phyloP scores from a whole-genome alignment of 2,329 filamentous ascomycete species.

The Elsinoe batatas region DNA sequence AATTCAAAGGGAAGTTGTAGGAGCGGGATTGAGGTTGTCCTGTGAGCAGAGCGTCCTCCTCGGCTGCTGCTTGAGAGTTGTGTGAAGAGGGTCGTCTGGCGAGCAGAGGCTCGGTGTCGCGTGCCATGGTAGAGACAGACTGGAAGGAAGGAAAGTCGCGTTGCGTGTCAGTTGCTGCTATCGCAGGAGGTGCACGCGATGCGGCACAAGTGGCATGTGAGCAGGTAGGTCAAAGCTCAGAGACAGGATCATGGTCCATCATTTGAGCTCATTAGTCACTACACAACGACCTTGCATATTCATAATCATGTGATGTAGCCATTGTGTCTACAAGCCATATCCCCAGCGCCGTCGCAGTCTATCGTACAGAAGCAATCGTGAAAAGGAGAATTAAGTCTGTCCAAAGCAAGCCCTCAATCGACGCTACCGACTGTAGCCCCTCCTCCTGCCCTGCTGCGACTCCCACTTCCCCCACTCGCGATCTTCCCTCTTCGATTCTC shows the following conservation, averaged over 20 bases:
- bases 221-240: slow-evolving; percentile 3
- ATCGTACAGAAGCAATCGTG: not conserved
- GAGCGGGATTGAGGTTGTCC: slow-evolving; percentile 35
- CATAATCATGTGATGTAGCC: not conserved
- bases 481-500: slow-evolving; percentile 13
- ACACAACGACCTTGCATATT: not conserved
- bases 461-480: slow-evolving; percentile 6
- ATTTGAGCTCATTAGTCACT: not conserved
- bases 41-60: slow-evolving; percentile 54
- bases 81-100: slow-evolving; percentile 47
- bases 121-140: slow-evolving; percentile 26
- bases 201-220: slow-evolving; percentile 6
- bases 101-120: slow-evolving; percentile 43
- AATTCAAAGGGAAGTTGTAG: slow-evolving; percentile 14
- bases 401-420: not conserved
- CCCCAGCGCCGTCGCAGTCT: not conserved
- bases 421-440: slow-evolving; percentile 11
- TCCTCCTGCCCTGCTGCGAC: not conserved
- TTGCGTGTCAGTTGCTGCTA: not conserved
- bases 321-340: not conserved
- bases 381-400: not conserved
- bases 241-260: not conserved
- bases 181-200: slow-evolving; percentile 1
- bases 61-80: slow-evolving; percentile 40
- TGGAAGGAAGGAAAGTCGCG: not conserved